Conservation (phyloP, 139 green algal genomes). For the Micromonas pusilla region DNA sequence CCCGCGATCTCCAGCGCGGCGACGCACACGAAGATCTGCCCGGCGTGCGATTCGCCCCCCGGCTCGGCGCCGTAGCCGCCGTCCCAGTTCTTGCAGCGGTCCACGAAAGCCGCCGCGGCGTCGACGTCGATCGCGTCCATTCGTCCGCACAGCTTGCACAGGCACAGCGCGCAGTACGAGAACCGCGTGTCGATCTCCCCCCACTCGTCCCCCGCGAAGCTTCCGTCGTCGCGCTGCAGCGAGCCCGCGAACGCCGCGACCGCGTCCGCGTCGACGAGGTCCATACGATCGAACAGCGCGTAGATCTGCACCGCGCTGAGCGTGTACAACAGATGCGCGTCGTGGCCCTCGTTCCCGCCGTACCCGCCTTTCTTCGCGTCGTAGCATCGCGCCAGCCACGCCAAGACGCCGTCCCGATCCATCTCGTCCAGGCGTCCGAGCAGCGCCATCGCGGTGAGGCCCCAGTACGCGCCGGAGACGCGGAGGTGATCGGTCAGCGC, state of each 20-base stretch:
- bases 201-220: slow-evolving; percentile 89
- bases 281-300: slow-evolving; percentile 39
- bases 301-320: slow-evolving; percentile 62
- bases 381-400: slow-evolving; percentile 48
- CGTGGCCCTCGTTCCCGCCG: slow-evolving; percentile 74
- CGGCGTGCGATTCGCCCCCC: slow-evolving; percentile 49
- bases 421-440: slow-evolving; percentile 60
- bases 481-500: slow-evolving; percentile 91
- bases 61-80: slow-evolving; percentile 83
- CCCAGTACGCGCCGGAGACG: slow-evolving; percentile 96
- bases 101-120: slow-evolving; percentile 65
- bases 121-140: slow-evolving; percentile 61
- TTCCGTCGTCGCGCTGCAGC: slow-evolving; percentile 85
- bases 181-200: slow-evolving; percentile 97
- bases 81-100: slow-evolving; percentile 91
- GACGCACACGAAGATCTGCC: slow-evolving; percentile 85
- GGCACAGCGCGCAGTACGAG: slow-evolving; percentile 80
- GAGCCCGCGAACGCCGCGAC: slow-evolving; percentile 60
- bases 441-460: slow-evolving; percentile 76
- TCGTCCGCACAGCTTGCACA: slow-evolving; percentile 4
- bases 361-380: slow-evolving; percentile 56
- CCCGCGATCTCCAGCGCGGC: slow-evolving; percentile 77
- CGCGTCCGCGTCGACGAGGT: slow-evolving; percentile 62
- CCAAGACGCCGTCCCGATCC: slow-evolving; percentile 46
- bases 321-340: slow-evolving; percentile 93